phyloP scores from a whole-genome alignment of 371 early-diverging fungal species.

The Syncephalastrum sp. region DNA sequence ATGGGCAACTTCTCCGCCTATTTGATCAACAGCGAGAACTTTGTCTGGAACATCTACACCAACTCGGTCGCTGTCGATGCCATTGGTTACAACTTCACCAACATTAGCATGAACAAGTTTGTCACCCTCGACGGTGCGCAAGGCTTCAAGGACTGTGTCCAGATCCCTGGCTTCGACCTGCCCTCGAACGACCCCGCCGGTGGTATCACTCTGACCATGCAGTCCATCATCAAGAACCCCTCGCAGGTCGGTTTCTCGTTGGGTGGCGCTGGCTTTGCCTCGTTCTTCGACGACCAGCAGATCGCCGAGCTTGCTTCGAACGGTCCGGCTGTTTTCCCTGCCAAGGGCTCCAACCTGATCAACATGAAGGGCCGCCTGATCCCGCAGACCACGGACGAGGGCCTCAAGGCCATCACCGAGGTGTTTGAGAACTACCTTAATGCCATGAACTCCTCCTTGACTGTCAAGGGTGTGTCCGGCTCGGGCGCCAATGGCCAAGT shows the following conservation, averaged over 20 bases:
- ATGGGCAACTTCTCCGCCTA: conserved; percentile 53
- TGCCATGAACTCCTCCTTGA: conserved; percentile 46
- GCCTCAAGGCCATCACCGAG: conserved; percentile 49
- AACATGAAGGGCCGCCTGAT: conserved; percentile 56
- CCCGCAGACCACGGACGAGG: conserved; percentile 46
- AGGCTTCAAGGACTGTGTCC: conserved; percentile 54
- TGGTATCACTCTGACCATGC: conserved; percentile 54
- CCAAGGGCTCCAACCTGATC: conserved; percentile 25
- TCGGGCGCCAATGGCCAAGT: conserved; percentile 53
- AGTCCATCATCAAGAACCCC: conserved; percentile 51
- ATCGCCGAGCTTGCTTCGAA: conserved; percentile 39
- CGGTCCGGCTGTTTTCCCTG: conserved; percentile 38
- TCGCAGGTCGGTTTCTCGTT: conserved; percentile 57
- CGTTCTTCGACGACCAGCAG: conserved; percentile 24
- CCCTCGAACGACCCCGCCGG: conserved; percentile 56
- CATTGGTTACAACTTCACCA: conserved; percentile 56
- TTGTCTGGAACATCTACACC: conserved; percentile 58
- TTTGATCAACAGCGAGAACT: conserved; percentile 55
- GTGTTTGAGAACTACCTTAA: conserved; percentile 54
- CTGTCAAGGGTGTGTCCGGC: conserved; percentile 54
- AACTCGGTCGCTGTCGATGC: conserved; percentile 55
- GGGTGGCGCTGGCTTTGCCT: conserved; percentile 34
- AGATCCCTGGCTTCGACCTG: conserved; percentile 51
- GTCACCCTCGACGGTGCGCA: conserved; percentile 55
- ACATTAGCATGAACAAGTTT: conserved; percentile 52